Evolutionary conservation across 2,329 filamentous ascomycete genomes (phyloP).

Genomic region (Microcyclosporella mali): DNA sequence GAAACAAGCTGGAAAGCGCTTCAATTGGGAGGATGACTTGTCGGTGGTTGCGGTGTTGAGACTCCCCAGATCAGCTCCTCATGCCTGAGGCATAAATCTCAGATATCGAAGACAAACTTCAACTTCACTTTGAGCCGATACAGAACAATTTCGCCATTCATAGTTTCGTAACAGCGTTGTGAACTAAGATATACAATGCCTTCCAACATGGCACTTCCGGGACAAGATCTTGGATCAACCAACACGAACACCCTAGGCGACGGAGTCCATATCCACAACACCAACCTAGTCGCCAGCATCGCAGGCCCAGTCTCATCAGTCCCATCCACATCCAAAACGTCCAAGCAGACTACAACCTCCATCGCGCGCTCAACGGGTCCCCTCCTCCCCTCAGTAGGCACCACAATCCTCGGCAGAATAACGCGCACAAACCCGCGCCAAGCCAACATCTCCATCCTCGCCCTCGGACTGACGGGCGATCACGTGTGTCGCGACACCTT

Average conservation of each 20-base stretch:
- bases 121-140: too few relatives aligned
- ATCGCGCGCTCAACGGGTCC: conserved; percentile 67
- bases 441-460: conserved; percentile 75
- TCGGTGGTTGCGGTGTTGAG: too few relatives aligned
- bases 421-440: conserved; percentile 77
- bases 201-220: conserved; percentile 61
- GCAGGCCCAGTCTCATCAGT: conserved; percentile 53
- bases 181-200: too few relatives aligned
- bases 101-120: too few relatives aligned
- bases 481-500: conserved; percentile 26
- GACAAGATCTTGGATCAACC: conserved; percentile 67
- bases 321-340: conserved; percentile 41
- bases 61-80: too few relatives aligned
- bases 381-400: conserved; percentile 78
- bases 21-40: too few relatives aligned
- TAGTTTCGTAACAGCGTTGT: too few relatives aligned
- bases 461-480: conserved; percentile 35
- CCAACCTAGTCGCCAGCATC: conserved; percentile 73
- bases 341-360: conserved; percentile 41
- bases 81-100: too few relatives aligned
- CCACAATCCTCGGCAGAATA: conserved; percentile 75
- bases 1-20: too few relatives aligned
- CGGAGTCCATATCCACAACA: conserved; percentile 75
- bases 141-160: too few relatives aligned
- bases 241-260: conserved; percentile 65